phyloP scores from a whole-genome alignment of 2,329 filamentous ascomycete species.

The Xylaria polymorpha region DNA sequence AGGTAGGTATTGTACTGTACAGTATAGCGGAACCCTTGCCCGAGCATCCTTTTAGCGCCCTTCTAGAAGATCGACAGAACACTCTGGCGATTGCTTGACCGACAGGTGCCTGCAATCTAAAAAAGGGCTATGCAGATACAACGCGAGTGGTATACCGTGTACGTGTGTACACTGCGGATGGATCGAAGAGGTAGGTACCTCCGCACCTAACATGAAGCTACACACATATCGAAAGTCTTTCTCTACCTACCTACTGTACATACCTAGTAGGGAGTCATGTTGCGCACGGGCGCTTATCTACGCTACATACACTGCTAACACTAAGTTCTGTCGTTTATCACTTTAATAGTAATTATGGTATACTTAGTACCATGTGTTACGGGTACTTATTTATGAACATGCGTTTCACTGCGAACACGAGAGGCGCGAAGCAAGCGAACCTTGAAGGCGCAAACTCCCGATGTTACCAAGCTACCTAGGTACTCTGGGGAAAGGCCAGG shows the following conservation, averaged over 20 bases:
- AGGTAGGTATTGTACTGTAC: no score
- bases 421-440: slow-evolving; percentile 15
- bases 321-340: background rate
- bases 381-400: slow-evolving; percentile 11
- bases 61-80: slow-evolving; percentile 41
- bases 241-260: no score
- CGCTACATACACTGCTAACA: background rate
- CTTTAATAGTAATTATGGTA: background rate
- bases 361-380: background rate
- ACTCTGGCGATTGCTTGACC: slow-evolving; percentile 19
- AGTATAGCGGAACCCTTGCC: slow-evolving; percentile 13
- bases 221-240: slow-evolving; percentile 12
- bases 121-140: slow-evolving; percentile 17
- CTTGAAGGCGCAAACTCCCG: slow-evolving; percentile 4
- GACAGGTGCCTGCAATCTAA: slow-evolving; percentile 26
- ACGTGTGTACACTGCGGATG: background rate
- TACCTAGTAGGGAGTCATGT: no score
- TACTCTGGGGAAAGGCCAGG: background rate
- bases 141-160: background rate
- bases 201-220: background rate
- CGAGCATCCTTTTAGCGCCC: slow-evolving; percentile 18
- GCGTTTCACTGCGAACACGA: slow-evolving; percentile 20
- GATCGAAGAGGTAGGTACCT: slow-evolving; percentile 4
- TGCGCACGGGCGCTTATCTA: slow-evolving; percentile 24
- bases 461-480: slow-evolving; percentile 12